phyloP scores from a whole-genome alignment of 176 grass and related monocot species.

The Eragrostis curvula region DNA sequence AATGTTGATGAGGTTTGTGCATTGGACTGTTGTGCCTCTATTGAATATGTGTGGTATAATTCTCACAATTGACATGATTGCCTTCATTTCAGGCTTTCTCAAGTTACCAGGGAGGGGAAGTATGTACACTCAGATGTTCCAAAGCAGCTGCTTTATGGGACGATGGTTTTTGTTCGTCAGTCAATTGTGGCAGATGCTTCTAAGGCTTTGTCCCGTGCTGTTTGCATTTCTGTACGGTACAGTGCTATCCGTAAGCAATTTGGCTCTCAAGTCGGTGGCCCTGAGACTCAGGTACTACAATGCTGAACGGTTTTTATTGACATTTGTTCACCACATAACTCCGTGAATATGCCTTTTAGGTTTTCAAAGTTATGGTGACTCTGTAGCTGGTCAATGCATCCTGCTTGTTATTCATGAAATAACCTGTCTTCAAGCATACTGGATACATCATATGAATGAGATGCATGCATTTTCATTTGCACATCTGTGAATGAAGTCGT shows the following conservation, averaged over 20 bases:
- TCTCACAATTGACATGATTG: slow-evolving; percentile 5
- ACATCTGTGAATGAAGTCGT: neutral
- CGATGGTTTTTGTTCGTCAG: slow-evolving; percentile 96
- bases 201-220: slow-evolving; percentile 89
- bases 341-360: neutral
- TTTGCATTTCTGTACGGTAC: slow-evolving; percentile 92
- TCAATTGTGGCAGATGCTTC: slow-evolving; percentile 94
- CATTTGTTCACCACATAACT: neutral
- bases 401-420: neutral
- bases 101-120: slow-evolving; percentile 94
- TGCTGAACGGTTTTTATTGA: neutral
- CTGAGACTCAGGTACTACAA: slow-evolving; percentile 78
- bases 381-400: neutral
- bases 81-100: slow-evolving; percentile 71
- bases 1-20: slow-evolving; percentile 86
- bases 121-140: slow-evolving; percentile 92
- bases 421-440: neutral
- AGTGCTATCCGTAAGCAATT: slow-evolving; percentile 93
- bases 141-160: slow-evolving; percentile 91
- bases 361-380: neutral
- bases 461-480: neutral
- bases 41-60: slow-evolving; percentile 13
- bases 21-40: neutral
- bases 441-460: neutral
- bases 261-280: slow-evolving; percentile 74